Base-by-base conservation (phyloP, 371 early-diverging fungal species). In the Apophysomyces elegans region DNA sequence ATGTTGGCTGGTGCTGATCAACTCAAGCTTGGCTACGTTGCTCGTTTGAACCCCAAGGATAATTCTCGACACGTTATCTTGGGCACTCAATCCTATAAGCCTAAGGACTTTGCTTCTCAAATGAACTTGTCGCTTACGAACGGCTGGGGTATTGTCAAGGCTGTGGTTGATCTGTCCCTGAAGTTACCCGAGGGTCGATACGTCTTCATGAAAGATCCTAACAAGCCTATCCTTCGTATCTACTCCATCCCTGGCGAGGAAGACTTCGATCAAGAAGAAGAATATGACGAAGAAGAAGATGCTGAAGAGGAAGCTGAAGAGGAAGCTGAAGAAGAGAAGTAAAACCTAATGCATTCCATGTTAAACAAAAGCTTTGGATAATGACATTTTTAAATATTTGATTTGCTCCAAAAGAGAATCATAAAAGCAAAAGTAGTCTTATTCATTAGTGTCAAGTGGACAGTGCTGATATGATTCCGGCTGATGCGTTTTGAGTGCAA, bases 101-200 rank as follows among this genome's bases (percentile, higher is more conserved):
- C 99, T 39, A 79, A 81, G 43, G 99, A 99, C 67, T 93, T 98
- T 75, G 92, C 95, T 56, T 64, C 78, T 50, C 98, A 99, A 78
- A 93, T 97, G 88, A 93, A 93, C 77, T 79, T 95, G 70, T 87
- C 84, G 58, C 66, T 96, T 60, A 86, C 81, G 62, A 93, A 93
- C 64, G 95, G 91, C 13, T 99, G 97, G 97, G 99, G 98, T 81
- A 93, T 97, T 70, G 86, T 96, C 73, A 93, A 95, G 90, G 92
- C 95, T 46, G 85, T 97, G 56, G 90, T 94, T 39, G 95, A 96
- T 64, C 70, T 94, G 78, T 94, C 92, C 61, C 76, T 93, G 71
- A 84, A 88, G 69, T 79, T 94, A 63, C 89, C 91, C 43, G 96
- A 97, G 72, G 98, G 98, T 76, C 92, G 92, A 74, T 99, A 94